Conservation (phyloP, 139 green algal genomes). For the Spirogloea muscicola region DNA sequence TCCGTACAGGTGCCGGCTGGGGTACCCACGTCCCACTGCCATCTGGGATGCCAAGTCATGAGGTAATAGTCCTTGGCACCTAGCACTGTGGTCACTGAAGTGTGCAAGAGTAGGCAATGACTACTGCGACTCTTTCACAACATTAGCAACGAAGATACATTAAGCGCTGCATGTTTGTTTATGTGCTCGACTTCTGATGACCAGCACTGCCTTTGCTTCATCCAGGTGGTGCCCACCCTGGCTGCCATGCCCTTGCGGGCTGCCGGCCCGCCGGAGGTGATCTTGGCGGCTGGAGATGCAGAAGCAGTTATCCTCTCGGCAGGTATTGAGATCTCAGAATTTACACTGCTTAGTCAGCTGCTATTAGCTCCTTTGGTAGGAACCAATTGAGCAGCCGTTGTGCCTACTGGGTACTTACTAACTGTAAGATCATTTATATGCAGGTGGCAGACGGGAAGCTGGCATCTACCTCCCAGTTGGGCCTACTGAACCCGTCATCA, state of each 20-base stretch:
- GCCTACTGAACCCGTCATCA: constrained; percentile 53
- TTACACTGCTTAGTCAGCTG: no score
- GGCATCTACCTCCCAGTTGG: constrained; percentile 62
- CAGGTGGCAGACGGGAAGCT: constrained; percentile 23
- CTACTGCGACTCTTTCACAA: no score
- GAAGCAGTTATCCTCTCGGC: constrained; percentile 60
- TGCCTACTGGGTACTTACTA: no score
- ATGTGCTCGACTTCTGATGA: no score
- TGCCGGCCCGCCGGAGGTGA: constrained; percentile 10
- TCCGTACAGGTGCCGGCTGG: constrained; percentile 6
- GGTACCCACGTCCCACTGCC: background rate
- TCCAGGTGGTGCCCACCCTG: constrained; percentile 62
- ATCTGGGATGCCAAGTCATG: constrained; percentile 11
- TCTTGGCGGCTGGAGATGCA: constrained; percentile 53
- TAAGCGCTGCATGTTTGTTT: no score
- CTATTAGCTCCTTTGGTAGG: no score
- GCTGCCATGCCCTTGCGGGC: constrained; percentile 60
- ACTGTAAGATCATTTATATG: no score
- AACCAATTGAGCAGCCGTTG: no score
- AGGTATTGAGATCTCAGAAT: constrained; percentile 50
- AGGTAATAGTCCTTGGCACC: no score
- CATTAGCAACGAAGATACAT: no score
- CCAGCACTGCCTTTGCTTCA: background rate
- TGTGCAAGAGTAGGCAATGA: no score
- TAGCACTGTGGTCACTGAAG: no score